These are phyloP conservation scores for Debaryomycetaceae sp. DNA, from an alignment of 1,139 yeast species.

Conservation along the genomic window DNA sequence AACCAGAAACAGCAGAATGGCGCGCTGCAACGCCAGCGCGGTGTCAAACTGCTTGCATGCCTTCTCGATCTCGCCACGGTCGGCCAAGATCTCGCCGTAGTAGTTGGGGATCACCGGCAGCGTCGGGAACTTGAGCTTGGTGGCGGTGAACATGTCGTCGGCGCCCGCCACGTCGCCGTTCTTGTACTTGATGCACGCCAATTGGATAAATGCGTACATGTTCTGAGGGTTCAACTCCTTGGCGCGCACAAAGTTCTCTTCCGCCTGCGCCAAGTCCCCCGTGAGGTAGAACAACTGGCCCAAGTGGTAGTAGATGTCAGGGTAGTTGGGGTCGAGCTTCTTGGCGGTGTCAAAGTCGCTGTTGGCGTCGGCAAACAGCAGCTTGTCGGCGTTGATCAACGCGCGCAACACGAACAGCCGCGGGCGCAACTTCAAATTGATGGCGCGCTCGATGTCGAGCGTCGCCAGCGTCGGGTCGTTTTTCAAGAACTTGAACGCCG, in stretches of 20 bases:
- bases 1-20: conserved; percentile 55
- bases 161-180: conserved; percentile 61
- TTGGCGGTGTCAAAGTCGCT: conserved; percentile 73
- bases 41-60: conserved; percentile 84
- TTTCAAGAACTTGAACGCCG: conserved; percentile 80
- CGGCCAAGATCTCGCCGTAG: conserved; percentile 90
- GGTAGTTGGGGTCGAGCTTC: conserved; percentile 61
- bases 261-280: conserved; percentile 71
- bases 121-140: conserved; percentile 76
- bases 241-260: conserved; percentile 71
- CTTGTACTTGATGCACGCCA: conserved; percentile 90
- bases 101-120: conserved; percentile 92
- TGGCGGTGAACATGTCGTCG: conserved; percentile 65
- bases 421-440: conserved; percentile 69
- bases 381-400: conserved; percentile 75
- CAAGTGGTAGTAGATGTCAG: conserved; percentile 89
- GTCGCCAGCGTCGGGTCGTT: conserved; percentile 64
- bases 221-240: conserved; percentile 70
- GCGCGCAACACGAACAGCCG: conserved; percentile 84
- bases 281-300: conserved; percentile 89
- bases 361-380: conserved; percentile 59
- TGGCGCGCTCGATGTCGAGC: conserved; percentile 57
- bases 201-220: conserved; percentile 83
- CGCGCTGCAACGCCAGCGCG: conserved; percentile 79
- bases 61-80: conserved; percentile 64